Evolutionary conservation across 164 flowering plant species (phyloP), one percentile per base, ranked within the genome.

Genomic region (Magnolia changhungtana): DNA sequence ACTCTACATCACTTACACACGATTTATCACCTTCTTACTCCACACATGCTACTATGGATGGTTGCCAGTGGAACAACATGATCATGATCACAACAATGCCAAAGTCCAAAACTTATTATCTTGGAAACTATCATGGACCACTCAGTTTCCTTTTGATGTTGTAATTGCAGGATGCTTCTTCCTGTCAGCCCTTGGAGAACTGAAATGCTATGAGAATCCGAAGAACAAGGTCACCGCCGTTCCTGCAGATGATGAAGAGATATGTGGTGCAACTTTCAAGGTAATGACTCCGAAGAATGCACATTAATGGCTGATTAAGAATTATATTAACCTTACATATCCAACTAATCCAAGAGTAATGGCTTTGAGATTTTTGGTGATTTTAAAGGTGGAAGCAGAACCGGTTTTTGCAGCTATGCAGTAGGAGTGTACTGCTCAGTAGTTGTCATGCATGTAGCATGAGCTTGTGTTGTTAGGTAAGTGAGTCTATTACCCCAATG

Each of bases 161-260:
- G 61, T 16, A 59, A 51, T 50, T 51, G 78, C 86, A 87, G 96
- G 98, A 59, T 94, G 98, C 73, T 89, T 91, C 94, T 90, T 77
- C 65, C 72, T 73, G 7, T 84, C 80, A 84, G 86, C 78, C 85
- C 88, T 77, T 83, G 87, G 77, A 76, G 80, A 77, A 90, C 74
- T 94, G 78, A 84, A 58, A 85, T 90, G 97, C 85, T 91, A 85
- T 72, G 97, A 94, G 83, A 90, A 91, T 70, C 98, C 98, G 4
- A 88, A 73, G 82, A 86, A 82, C 77, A 84, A 88, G 84, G 80
- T 94, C 88, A 92, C 90, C 78, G 90, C 94, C 50, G 82, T 91
- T 88, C 93, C 94, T 0, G 95, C 93, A 24, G 83, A 87, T 50
- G 95, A 94, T 27, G 98, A 93, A 7, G 83, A 77, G 18, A 85